phyloP scores from a whole-genome alignment of 1,139 yeast genomes.

The Nakaseomyces uthaithaninus region DNA sequence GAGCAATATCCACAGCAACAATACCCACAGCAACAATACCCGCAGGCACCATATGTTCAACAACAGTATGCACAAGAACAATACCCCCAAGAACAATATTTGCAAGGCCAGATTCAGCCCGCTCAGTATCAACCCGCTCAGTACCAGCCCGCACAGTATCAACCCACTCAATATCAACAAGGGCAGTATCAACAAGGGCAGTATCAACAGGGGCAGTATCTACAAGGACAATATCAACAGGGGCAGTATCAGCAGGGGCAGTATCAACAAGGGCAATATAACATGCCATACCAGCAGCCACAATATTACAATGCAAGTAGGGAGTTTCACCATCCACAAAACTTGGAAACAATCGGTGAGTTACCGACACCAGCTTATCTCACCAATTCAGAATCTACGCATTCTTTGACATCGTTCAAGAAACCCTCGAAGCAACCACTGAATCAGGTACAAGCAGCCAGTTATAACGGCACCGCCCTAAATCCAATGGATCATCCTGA shows the following conservation, averaged over 20 bases:
- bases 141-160: not conserved
- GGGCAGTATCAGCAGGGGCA: not conserved
- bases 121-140: not conserved
- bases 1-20: too few species aligned
- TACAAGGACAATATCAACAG: constrained; percentile 1
- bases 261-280: constrained; percentile 2
- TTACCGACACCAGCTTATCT: constrained; percentile 25
- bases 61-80: not conserved
- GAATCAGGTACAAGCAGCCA: constrained; percentile 15
- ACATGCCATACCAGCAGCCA: constrained; percentile 3
- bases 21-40: not conserved
- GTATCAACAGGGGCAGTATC: not conserved
- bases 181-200: not conserved
- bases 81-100: not conserved
- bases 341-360: constrained; percentile 21
- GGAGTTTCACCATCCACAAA: constrained; percentile 12
- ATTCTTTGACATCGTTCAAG: constrained; percentile 26
- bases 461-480: constrained; percentile 18
- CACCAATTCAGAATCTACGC: constrained; percentile 18
- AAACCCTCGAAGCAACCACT: constrained; percentile 12
- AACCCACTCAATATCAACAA: not conserved
- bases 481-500: constrained; percentile 29
- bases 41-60: not conserved
- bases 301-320: not conserved
- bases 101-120: not conserved